Percentiles rank a stretch among this genome's conserved stretches.
Conservation (phyloP, 805 yeast genomes). For the Huiozyma naganishii region DNA sequence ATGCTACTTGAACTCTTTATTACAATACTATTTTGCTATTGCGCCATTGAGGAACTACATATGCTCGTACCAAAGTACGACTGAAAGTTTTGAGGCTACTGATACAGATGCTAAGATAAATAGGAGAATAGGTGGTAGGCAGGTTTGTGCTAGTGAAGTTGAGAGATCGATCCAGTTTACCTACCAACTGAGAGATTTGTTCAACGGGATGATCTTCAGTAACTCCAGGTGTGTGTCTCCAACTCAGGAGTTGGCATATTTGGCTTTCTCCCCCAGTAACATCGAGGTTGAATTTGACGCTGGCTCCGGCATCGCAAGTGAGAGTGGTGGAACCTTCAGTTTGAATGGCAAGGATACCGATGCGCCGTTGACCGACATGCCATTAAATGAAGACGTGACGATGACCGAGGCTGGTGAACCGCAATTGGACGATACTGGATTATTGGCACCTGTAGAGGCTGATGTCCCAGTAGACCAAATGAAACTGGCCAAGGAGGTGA, state of each 20-base stretch:
- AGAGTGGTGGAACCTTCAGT: not conserved
- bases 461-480: not conserved
- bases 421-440: not conserved
- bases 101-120: slow-evolving; percentile 3
- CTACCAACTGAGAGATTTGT: slow-evolving; percentile 58
- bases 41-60: slow-evolving; percentile 67
- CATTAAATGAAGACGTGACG: not conserved
- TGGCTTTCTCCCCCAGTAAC: slow-evolving; percentile 70
- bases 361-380: not conserved
- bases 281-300: slow-evolving; percentile 51
- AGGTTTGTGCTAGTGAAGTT: slow-evolving; percentile 67
- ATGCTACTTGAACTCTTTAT: slow-evolving; percentile 80
- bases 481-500: not conserved
- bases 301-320: not conserved
- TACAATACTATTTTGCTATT: slow-evolving; percentile 83
- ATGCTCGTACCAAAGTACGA: slow-evolving; percentile 39
- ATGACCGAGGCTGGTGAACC: not conserved
- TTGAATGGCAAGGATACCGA: not conserved
- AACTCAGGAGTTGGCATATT: slow-evolving; percentile 69
- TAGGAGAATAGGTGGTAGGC: slow-evolving; percentile 81
- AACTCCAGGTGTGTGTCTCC: slow-evolving; percentile 64
- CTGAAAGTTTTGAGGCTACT: slow-evolving; percentile 19
- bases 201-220: slow-evolving; percentile 56
- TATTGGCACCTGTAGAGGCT: not conserved
- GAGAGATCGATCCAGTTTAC: slow-evolving; percentile 76